A percentile compares a stretch with the other conserved stretches of the same genome.
phyloP scores from a whole-genome alignment of 2,329 filamentous ascomycete species.

The Chaetomium globosum region DNA sequence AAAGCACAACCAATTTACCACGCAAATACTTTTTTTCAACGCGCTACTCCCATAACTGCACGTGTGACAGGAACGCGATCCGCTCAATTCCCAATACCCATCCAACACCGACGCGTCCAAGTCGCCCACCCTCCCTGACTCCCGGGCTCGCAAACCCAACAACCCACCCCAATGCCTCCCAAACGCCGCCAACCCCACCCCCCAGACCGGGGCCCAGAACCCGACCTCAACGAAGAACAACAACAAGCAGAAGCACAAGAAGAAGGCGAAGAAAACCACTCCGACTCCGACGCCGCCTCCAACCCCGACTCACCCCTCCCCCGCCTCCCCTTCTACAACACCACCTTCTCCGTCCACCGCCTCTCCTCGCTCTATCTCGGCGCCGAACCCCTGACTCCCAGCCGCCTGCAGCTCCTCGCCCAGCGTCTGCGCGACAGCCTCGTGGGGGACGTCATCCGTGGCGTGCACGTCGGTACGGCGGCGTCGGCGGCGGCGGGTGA shows the following conservation, averaged over 20 bases:
- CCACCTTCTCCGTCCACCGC: conserved; percentile 60
- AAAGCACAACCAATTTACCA: not conserved
- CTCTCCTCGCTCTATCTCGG: conserved; percentile 58
- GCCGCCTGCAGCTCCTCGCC: conserved; percentile 49
- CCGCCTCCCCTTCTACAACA: conserved; percentile 57
- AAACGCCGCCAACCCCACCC: conserved; percentile 15
- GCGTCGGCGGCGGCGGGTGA: conserved; percentile 20
- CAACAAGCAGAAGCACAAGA: not conserved
- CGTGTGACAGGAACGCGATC: too few species aligned
- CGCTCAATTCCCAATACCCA: not conserved
- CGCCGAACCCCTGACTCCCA: conserved; percentile 42
- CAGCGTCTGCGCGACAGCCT: conserved; percentile 57
- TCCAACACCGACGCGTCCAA: conserved; percentile 1
- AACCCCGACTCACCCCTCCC: not conserved
- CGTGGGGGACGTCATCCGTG: conserved; percentile 62
- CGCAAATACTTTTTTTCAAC: not conserved
- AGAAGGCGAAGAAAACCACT: not conserved
- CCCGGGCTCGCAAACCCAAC: not conserved
- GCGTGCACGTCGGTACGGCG: conserved; percentile 54
- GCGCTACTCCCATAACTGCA: not conserved
- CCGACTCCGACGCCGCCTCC: not conserved
- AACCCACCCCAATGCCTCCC: conserved; percentile 19
- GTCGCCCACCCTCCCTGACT: not conserved
- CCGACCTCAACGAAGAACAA: not conserved
- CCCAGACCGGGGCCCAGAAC: not conserved